Base-by-base conservation (phyloP, 2,329 filamentous ascomycete species). In the Xylaria hypoxylon region DNA sequence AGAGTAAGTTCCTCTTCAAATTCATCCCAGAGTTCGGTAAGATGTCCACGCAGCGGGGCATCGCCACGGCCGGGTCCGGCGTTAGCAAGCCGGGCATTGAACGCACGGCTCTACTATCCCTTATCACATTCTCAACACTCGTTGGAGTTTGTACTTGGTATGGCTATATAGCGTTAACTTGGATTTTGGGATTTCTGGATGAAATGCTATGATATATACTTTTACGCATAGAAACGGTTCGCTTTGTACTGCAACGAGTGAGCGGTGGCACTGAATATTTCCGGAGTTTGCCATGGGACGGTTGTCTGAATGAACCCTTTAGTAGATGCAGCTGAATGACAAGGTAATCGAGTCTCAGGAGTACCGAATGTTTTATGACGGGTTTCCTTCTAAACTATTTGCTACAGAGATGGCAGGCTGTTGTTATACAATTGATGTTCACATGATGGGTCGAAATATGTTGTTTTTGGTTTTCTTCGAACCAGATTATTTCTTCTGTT, bases 1-100 rank as follows among this genome's bases (percentile, higher is more conserved):
- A 89, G 72, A 87, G 86, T 1, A 82, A 80, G 8, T 94, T 93
- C 73, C 87, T 90, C 22, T 91, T 94, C 78, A 90, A 93, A 74
- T 91, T 91, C 73, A 81, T 91, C 10, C 90, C 90, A 0, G 75
- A 76, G 28, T 73, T 80, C 19, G 78, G 77, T 24, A 78, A 74
- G 68, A 75, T 77, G 51, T 81, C 79, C 15, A 83, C 77, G 2
- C 74, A 76, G 52, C 71, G 74, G 59, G 70, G 69, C 8, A 42
- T 48, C 2, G 76, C 71, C 1, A 67, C 70, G 66, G 76, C 77
- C 53, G 75, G 78, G 22, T 65, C 71, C 38, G 71, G 71, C 24
- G 57, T 70, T 13, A 72, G 73, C 42, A 75, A 73, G 40, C 78
- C 77, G 5, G 77, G 77, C 17, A 75, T 84, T 15, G 75, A 76